Evolutionary conservation across 2,329 filamentous ascomycete genomes (phyloP), one percentile per base, ranked within the genome.

Genomic region (Curvularia sp.): DNA sequence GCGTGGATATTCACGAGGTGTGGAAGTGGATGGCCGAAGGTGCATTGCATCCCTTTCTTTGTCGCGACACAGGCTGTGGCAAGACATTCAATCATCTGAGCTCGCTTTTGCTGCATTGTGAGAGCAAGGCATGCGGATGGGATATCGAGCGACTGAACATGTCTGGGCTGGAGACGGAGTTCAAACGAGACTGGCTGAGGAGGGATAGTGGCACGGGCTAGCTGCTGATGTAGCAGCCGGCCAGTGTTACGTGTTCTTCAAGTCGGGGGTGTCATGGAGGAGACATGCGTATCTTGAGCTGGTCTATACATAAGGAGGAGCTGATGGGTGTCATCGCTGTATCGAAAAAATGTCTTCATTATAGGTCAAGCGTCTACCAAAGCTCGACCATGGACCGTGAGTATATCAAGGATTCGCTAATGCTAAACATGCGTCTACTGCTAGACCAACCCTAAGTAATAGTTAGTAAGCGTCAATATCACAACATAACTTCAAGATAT

Each of bases 31-130:
- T 72, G 57, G 48, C 64, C 5, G 52, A 66, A 5, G 71, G 71
- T 1, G 41, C 61, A 3, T 49, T 76, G 8, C 61, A 66, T n/a
- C 74, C 72, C 0, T 76, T 72, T 49, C 48, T 75, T 1, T 76
- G 74, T 43, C 70, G 73, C 5, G 62, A 52, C 1, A 53, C 65
- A 2, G 62, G 51, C 0, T 76, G 74, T 41, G 57, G 46, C n/a
- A 69, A 68, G 53, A 57, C 55, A 0, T 76, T 75, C 39, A 57
- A 54, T 1, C 62, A 68, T 10, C 49, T 76, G 22, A 75, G 71
- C 47, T 66, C 65, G 2, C 46, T 76, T 18, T 61, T 68, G 6
- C 44, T 66, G 28, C 74, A 76, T 42, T 59, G 72, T n/a, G 71
- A 75, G 65, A 67, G 65, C 10, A 48, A 62, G 47, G 63, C 61